These are phyloP conservation scores for Trichophyton mentagrophytes DNA, from an alignment of 2,329 filamentous ascomycete species.

Conservation along the genomic window DNA sequence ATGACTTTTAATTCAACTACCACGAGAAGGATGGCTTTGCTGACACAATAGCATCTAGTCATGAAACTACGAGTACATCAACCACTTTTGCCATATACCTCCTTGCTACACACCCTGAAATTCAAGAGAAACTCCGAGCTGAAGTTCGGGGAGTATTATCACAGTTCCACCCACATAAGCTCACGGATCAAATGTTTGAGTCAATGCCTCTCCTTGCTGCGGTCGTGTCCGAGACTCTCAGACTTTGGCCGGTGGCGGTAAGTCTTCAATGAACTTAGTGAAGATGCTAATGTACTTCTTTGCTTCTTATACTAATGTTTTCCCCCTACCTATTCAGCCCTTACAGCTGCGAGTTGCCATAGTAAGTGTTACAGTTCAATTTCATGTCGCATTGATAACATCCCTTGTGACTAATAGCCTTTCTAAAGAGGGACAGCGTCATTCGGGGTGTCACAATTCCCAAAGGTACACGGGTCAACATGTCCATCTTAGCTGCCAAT, in stretches of 20 bases:
- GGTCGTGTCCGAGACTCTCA: not conserved
- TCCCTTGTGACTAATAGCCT: not conserved
- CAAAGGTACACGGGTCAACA: slow-evolving; percentile 54
- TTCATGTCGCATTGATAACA: not conserved
- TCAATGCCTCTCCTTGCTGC: slow-evolving; percentile 17
- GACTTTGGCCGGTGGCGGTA: not conserved
- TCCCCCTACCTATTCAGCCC: not conserved
- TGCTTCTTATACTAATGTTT: too few species aligned
- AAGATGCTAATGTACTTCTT: too few species aligned
- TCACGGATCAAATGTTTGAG: slow-evolving; percentile 41
- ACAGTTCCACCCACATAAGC: slow-evolving; percentile 12
- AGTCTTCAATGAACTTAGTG: not conserved
- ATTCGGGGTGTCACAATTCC: slow-evolving; percentile 55
- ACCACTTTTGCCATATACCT: slow-evolving; percentile 44
- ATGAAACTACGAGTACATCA: slow-evolving; percentile 45
- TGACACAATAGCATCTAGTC: slow-evolving; percentile 18
- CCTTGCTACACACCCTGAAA: slow-evolving; percentile 37
- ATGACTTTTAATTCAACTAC: slow-evolving; percentile 13
- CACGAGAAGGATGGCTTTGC: slow-evolving; percentile 11
- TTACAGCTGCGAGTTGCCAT: not conserved
- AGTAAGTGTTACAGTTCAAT: not conserved
- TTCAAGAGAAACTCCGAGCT: slow-evolving; percentile 37
- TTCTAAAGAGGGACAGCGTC: slow-evolving; percentile 26
- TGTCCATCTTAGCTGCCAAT: slow-evolving; percentile 60
- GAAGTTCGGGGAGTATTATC: slow-evolving; percentile 40